Evolutionary conservation across 768 basidiomycete species (phyloP), one percentile per base, ranked within the genome.

Genomic region (Porpolomopsis calyptriformis): DNA sequence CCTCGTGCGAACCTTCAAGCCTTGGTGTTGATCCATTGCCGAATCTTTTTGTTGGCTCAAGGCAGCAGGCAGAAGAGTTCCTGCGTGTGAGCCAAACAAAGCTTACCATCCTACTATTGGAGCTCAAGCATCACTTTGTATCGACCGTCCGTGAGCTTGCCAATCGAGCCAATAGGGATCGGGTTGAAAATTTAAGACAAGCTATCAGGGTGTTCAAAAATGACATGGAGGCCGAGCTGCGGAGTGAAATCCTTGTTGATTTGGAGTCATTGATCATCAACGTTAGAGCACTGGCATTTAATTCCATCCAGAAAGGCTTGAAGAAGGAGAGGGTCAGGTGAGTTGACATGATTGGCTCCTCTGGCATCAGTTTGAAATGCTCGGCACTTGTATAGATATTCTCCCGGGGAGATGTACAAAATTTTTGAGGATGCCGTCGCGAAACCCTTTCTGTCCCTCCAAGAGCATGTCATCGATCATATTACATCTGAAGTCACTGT

Each of bases 241-340:
- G 20, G 18, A 23, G 18, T 23, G 40, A 42, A 27, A 42, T 42
- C 10, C 40, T 42, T 7, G 40, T 42, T 23, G 40, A 42, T 18
- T 18, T 42, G 6, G 40, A 42, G 5, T 6, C 40, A 5, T 5
- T 7, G 9, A 9, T 22, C 7, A 9, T 27, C 7, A 42, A 42
- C 20, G 24, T 42, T 19, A 10, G 18, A 19, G 20, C 7, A 6
- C 23, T 42, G 6, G 22, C 40, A 7, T 42, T 42, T 42, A 10
- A 23, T 8, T 7, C 6, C 6, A 18, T 42, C 18, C 22, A 12
- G 6, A 42, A 23, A 23, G 20, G 18, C 20, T 6, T 42, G 7
- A 42, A 42, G 20, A 42, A 10, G 6, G 40, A 42, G 14, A 42
- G 8, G 24, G 20, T 42, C 40, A 19, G 40, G 40, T 42, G 6